Percentiles rank a stretch among this genome's conserved stretches.
phyloP scores from a whole-genome alignment of 1,284 basidiomycete species.

The Veloboletus limbatus region DNA sequence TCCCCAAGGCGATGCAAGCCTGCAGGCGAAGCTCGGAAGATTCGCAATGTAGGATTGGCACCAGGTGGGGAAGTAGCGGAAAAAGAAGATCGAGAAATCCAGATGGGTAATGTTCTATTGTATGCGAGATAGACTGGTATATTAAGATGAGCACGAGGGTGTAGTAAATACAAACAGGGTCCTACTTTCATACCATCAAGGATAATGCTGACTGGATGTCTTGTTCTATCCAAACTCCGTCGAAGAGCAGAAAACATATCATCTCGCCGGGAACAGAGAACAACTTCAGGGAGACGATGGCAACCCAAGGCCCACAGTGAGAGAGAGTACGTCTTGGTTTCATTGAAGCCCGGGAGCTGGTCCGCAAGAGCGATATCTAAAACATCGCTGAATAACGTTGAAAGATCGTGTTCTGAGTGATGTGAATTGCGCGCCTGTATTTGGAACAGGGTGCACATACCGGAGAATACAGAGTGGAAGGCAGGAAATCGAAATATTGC shows the following conservation, averaged over 20 bases:
- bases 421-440: not conserved
- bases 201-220: constrained; percentile 3
- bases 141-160: constrained; percentile 3
- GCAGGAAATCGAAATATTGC: constrained; percentile 44
- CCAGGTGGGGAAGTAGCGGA: constrained; percentile 37
- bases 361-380: constrained; percentile 34
- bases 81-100: constrained; percentile 35
- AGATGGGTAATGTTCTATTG: constrained; percentile 35
- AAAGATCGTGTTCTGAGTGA: constrained; percentile 35
- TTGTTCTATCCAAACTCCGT: constrained; percentile 29
- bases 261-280: constrained; percentile 33
- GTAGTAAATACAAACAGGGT: not conserved
- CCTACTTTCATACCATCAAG: constrained; percentile 46
- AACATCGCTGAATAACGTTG: constrained; percentile 40
- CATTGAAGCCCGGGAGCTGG: constrained; percentile 40
- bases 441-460: constrained; percentile 42
- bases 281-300: constrained; percentile 42
- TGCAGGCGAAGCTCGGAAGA: constrained; percentile 36
- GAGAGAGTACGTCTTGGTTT: constrained; percentile 45
- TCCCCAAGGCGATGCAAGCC: constrained; percentile 40
- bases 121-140: constrained; percentile 40
- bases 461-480: constrained; percentile 44
- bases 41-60: constrained; percentile 36
- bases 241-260: constrained; percentile 35
- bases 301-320: constrained; percentile 48